Evolutionary conservation across 352 stramenopile species (phyloP), one percentile per base, ranked within the genome.

Genomic region (Pythium volutum): DNA sequence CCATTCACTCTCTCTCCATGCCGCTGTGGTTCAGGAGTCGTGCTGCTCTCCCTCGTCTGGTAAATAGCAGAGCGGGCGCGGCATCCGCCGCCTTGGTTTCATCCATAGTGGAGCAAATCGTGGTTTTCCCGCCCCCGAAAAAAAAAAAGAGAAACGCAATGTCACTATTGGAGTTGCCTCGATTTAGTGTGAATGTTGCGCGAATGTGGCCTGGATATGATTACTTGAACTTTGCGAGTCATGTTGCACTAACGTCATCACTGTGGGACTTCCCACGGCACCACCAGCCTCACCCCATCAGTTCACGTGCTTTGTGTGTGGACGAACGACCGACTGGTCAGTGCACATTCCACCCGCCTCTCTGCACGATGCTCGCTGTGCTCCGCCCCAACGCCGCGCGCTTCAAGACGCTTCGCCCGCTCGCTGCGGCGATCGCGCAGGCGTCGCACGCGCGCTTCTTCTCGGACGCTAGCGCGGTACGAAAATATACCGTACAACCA

Each of bases 321-420:
- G 54, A 63, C 54, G 46, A 63, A 55, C 52, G 25, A n/a, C n/a
- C n/a, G n/a, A n/a, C n/a, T n/a, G 10, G 4, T 16, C 20, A 10
- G 22, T 31, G 22, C 34, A n/a, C 39, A 18, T 10, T 20, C 26
- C 2, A 15, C 11, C 20, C 39, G 8, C n/a, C 45, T 15, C 7
- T 4, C 46, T 15, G 2, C 53, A 56, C 47, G 29, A 64, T 69
- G 62, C 62, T 69, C 55, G 54, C 54, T 42, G 36, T 46, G 51
- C 59, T 67, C 20, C 59, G 52, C 52, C 59, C 59, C 36, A 52
- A 45, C 52, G 60, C 52, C 43, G n/a, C 52, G 34, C 60, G 62
- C 53, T 48, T 50, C 54, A 58, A 55, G 54, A 43, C 46, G 62
- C 54, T 62, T 22, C 53, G 51, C 15, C 49, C 62, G 27, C 62